Evolutionary conservation across 495 filamentous ascomycete species (phyloP).

Genomic region (Clohesyomyces aquaticus): DNA sequence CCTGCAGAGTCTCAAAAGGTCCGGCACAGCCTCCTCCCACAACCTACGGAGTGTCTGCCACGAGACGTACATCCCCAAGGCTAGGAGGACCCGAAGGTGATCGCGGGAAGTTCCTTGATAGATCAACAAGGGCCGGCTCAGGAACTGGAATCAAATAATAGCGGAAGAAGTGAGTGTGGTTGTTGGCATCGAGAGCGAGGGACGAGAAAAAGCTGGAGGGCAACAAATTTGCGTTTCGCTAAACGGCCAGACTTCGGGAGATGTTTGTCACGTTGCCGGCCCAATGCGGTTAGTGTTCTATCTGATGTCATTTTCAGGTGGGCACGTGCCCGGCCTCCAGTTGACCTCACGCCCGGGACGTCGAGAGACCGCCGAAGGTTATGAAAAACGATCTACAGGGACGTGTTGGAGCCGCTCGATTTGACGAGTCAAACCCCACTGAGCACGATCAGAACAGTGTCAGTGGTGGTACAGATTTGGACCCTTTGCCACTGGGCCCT

Average conservation of each 20-base stretch:
- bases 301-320: not conserved
- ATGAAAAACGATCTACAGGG: too few relatives aligned
- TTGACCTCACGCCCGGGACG: too few relatives aligned
- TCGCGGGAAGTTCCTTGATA: slow-evolving; percentile 14
- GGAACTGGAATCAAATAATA: too few relatives aligned
- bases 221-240: slow-evolving; percentile 18
- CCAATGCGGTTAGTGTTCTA: too few relatives aligned
- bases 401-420: too few relatives aligned
- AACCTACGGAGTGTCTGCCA: not conserved
- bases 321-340: too few relatives aligned
- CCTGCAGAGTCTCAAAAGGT: slow-evolving; percentile 21
- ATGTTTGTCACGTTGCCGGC: too few relatives aligned
- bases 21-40: not conserved
- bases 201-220: not conserved
- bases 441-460: too few relatives aligned
- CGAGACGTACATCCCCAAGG: not conserved
- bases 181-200: not conserved
- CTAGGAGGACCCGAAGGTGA: not conserved
- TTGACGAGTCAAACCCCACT: too few relatives aligned
- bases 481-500: too few relatives aligned
- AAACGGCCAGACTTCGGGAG: slow-evolving; percentile 16
- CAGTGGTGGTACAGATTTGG: too few relatives aligned
- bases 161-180: not conserved
- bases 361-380: too few relatives aligned
- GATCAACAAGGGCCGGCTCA: slow-evolving; percentile 12